phyloP scores from a whole-genome alignment of 2,329 filamentous ascomycete species.

The Fusarium brachygibbosum region DNA sequence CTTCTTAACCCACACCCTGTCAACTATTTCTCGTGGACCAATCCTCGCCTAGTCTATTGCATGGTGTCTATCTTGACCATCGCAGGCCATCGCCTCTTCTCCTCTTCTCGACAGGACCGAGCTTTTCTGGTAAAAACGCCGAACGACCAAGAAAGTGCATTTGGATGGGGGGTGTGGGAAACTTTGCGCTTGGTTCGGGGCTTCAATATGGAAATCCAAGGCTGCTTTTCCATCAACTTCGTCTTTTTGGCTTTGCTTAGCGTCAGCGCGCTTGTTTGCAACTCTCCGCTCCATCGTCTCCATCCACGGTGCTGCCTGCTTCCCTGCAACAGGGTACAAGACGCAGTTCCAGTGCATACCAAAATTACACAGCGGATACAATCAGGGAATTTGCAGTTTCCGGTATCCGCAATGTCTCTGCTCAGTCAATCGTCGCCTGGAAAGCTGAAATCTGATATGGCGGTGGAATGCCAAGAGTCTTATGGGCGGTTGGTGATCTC shows the following conservation, averaged over 20 bases:
- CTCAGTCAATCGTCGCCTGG: constrained; percentile 18
- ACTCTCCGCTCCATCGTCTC: constrained; percentile 36
- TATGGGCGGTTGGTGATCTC: constrained; percentile 27
- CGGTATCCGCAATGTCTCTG: constrained; percentile 25
- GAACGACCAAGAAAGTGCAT: constrained; percentile 40
- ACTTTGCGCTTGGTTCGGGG: constrained; percentile 32
- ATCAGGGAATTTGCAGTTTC: constrained; percentile 29
- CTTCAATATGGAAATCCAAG: constrained; percentile 49
- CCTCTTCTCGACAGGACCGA: constrained; percentile 31
- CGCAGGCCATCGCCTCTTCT: constrained; percentile 19
- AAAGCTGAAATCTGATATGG: constrained; percentile 21
- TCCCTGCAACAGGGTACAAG: constrained; percentile 26
- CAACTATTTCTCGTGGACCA: constrained; percentile 29
- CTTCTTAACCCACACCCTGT: constrained; percentile 42
- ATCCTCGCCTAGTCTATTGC: constrained; percentile 37
- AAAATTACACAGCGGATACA: constrained; percentile 40
- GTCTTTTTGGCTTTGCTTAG: constrained; percentile 49
- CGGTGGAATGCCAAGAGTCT: constrained; percentile 29
- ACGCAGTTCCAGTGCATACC: constrained; percentile 40
- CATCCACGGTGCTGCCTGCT: constrained; percentile 32
- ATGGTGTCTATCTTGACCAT: constrained; percentile 37
- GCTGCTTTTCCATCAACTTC: constrained; percentile 52
- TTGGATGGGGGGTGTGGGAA: constrained; percentile 45
- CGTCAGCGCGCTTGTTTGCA: constrained; percentile 52
- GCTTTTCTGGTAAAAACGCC: constrained; percentile 28